Conservation (phyloP, 2,329 filamentous ascomycete genomes). For the Byssothecium circinans region DNA sequence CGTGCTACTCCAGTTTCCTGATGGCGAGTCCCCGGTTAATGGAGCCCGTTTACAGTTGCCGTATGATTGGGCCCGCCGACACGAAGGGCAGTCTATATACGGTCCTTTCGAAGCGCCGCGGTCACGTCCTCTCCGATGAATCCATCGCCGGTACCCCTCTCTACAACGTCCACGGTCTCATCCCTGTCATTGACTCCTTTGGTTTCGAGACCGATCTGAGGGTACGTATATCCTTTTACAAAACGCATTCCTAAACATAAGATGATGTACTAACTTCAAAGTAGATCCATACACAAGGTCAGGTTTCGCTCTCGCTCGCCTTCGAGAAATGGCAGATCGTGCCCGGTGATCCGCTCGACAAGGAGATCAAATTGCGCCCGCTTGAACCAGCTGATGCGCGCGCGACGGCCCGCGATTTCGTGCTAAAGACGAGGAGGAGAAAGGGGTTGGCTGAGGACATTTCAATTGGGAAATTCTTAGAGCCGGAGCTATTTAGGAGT, state of each 20-base stretch:
- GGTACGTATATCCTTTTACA: slow-evolving; percentile 20
- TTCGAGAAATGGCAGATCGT: slow-evolving; percentile 98
- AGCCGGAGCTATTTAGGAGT: slow-evolving; percentile 88
- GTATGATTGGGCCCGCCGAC: slow-evolving; percentile 89
- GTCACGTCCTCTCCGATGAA: slow-evolving; percentile 91
- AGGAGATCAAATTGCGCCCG: slow-evolving; percentile 76
- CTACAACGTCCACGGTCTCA: slow-evolving; percentile 85
- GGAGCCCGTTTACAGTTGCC: slow-evolving; percentile 92
- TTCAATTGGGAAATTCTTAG: slow-evolving; percentile 91
- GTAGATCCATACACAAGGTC: slow-evolving; percentile 86
- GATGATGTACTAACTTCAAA: neutral
- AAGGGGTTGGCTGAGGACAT: slow-evolving; percentile 97
- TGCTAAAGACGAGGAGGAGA: slow-evolving; percentile 88
- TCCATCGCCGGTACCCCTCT: slow-evolving; percentile 92
- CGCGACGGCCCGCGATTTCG: slow-evolving; percentile 91
- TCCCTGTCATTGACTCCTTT: slow-evolving; percentile 96
- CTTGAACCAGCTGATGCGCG: slow-evolving; percentile 86
- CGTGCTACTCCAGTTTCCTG: slow-evolving; percentile 93
- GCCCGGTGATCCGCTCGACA: slow-evolving; percentile 91
- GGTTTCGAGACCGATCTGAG: slow-evolving; percentile 97
- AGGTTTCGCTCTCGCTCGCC: slow-evolving; percentile 84
- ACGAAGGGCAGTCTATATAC: slow-evolving; percentile 89
- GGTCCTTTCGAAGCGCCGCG: slow-evolving; percentile 81
- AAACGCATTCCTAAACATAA: neutral
- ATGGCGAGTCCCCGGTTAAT: slow-evolving; percentile 96